Evolutionary conservation across 495 filamentous ascomycete species (phyloP).

Genomic region (Pseudomonodictys pantanalensis): DNA sequence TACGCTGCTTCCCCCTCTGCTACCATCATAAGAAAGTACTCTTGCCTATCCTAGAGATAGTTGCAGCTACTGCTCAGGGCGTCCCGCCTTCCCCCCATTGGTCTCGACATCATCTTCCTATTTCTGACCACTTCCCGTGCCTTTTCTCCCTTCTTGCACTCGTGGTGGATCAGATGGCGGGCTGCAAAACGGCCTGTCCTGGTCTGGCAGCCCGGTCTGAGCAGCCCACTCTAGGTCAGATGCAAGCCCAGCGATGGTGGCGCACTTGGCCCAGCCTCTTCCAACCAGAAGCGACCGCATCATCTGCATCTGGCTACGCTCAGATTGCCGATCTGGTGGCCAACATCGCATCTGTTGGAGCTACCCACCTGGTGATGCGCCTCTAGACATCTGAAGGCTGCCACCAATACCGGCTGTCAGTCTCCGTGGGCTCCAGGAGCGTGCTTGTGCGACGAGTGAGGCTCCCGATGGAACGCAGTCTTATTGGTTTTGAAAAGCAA

Average conservation of each 20-base stretch:
- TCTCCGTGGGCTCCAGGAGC: conserved; percentile 1
- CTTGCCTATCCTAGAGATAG: conserved; percentile 29
- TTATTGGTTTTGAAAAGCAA: conserved; percentile 33
- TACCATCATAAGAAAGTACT: neutral
- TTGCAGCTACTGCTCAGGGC: conserved; percentile 23
- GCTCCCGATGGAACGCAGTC: conserved; percentile 10
- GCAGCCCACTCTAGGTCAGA: neutral
- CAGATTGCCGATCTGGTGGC: conserved; percentile 31
- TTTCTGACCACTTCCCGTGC: conserved; percentile 19
- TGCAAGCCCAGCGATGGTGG: conserved; percentile 10
- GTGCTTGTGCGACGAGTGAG: conserved; percentile 2
- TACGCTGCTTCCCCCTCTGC: conserved; percentile 21
- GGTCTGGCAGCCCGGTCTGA: neutral
- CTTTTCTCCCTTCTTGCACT: conserved; percentile 18
- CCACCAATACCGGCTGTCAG: conserved; percentile 22
- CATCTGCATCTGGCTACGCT: conserved; percentile 7
- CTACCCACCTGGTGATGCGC: conserved; percentile 9
- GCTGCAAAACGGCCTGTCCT: neutral
- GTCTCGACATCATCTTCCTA: conserved; percentile 21
- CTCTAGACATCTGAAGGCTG: neutral
- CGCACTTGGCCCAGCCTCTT: neutral
- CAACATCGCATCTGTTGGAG: neutral
- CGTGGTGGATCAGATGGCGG: conserved; percentile 22
- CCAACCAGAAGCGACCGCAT: conserved; percentile 2
- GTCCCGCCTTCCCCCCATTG: conserved; percentile 30